Conservation (phyloP, 2,329 filamentous ascomycete genomes). For the Cladosporium colombiae region DNA sequence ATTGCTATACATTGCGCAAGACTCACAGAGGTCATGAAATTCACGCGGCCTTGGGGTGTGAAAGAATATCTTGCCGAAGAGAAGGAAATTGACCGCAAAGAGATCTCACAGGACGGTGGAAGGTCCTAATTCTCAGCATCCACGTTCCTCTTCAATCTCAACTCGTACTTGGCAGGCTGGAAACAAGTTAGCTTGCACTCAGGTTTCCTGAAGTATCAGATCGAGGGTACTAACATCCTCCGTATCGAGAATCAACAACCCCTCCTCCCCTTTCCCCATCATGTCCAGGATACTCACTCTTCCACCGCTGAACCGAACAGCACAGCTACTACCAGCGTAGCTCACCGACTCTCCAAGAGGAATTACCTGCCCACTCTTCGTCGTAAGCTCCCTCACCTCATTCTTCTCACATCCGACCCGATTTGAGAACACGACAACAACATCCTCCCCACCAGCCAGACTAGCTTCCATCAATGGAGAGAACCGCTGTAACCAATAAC, state of each 20-base stretch:
- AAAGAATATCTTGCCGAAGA: neutral
- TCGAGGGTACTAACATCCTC: conserved; percentile 36
- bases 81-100: neutral
- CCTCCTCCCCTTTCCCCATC: conserved; percentile 69
- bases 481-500: conserved; percentile 73
- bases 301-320: conserved; percentile 65
- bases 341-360: conserved; percentile 47
- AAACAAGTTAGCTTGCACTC: neutral
- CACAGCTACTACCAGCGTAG: conserved; percentile 74
- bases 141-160: neutral
- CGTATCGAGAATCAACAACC: conserved; percentile 69
- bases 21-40: neutral
- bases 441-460: conserved; percentile 49
- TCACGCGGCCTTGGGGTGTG: neutral
- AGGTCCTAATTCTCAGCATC: neutral
- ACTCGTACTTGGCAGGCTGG: conserved; percentile 14
- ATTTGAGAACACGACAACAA: conserved; percentile 72
- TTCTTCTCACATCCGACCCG: conserved; percentile 62
- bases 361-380: conserved; percentile 35
- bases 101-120: neutral
- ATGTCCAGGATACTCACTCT: conserved; percentile 69
- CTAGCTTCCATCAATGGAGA: conserved; percentile 55
- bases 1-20: neutral
- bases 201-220: neutral
- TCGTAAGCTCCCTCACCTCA: conserved; percentile 25